Evolutionary conservation across 2,329 filamentous ascomycete species (phyloP).

Genomic region (Pseudogymnoascus sp.): DNA sequence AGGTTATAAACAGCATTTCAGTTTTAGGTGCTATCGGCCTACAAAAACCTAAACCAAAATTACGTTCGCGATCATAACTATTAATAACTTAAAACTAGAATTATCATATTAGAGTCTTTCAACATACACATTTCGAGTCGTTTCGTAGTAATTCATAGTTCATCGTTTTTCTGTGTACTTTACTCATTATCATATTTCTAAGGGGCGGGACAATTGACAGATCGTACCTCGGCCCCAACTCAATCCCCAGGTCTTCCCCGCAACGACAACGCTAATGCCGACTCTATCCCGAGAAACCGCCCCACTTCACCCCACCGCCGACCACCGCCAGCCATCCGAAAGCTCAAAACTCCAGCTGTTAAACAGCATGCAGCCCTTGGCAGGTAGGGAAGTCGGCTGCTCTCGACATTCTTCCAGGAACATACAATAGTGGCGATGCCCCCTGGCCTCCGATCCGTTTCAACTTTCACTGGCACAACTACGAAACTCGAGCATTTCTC

Average conservation of each 20-base stretch:
- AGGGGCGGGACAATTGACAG: not conserved
- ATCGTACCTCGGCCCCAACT: not conserved
- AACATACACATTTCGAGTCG: not conserved
- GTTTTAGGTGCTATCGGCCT: not conserved
- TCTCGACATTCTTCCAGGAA: not conserved
- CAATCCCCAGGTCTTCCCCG: not conserved
- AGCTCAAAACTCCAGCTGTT: not conserved
- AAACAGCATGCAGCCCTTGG: not conserved
- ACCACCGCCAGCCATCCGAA: not conserved
- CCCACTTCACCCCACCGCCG: not conserved
- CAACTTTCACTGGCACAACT: not conserved
- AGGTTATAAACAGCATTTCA: not conserved
- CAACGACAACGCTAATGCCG: not conserved
- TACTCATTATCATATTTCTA: not conserved
- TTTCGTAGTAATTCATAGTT: not conserved
- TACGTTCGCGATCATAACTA: not conserved
- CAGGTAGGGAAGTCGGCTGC: not conserved
- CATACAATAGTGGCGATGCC: conserved; percentile 5
- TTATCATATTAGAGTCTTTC: not conserved
- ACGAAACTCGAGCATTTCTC: not conserved
- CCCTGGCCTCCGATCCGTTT: not conserved
- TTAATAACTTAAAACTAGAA: not conserved
- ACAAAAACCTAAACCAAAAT: not conserved
- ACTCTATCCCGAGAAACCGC: not conserved
- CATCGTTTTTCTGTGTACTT: not conserved